Evolutionary conservation across 495 filamentous ascomycete genomes (phyloP), one percentile per base, ranked within the genome.

Genomic region (Bombardia bombarda): DNA sequence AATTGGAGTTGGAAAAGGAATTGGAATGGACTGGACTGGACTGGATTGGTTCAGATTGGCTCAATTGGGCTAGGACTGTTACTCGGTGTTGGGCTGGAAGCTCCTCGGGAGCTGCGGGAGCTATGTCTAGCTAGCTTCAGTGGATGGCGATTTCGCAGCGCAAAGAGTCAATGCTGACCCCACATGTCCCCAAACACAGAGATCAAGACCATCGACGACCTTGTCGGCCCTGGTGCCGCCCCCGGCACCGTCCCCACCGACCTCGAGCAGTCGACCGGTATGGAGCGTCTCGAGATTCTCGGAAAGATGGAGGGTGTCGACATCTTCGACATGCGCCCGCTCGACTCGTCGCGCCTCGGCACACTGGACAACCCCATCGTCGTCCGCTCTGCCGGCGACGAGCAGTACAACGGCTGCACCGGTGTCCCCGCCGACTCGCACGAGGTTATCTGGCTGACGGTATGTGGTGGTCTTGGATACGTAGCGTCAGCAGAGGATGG

Each of bases 291-390:
- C 56, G 92, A 99, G 67, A 90, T 99, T 56, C 72, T 97, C 68
- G 92, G 92, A 66, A 99, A 99, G 79, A 95, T 96, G 83, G 86
- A 97, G 74, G 87, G 92, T 52, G 74, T 99, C 49, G 92, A 99
- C 65, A 74, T 97, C 60, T 99, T 97, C 70, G 93, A 99, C 68
- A 95, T 95, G 90, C 83, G 80, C 68, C 93, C 92, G 33, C 75
- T 99, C 50, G 90, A 95, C 71, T 77, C 92, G 26, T 90, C 84
- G 52, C 79, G 58, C 39, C 28, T 32, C 28, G 92, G 47, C 80
- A 96, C 93, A 32, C 59, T 95, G 46, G 75, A 87, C 26, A 73
- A 95, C 76, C 92, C 92, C 51, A 89, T 98, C 63, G 60, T 86
- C 20, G 85, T 98, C 62, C 82, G 78, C 65, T 84, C 86, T 52